A percentile compares a stretch with the other conserved stretches of the same genome.
Evolutionary conservation across 2,329 filamentous ascomycete species (phyloP).

Genomic region (Aspergillus sp.): DNA sequence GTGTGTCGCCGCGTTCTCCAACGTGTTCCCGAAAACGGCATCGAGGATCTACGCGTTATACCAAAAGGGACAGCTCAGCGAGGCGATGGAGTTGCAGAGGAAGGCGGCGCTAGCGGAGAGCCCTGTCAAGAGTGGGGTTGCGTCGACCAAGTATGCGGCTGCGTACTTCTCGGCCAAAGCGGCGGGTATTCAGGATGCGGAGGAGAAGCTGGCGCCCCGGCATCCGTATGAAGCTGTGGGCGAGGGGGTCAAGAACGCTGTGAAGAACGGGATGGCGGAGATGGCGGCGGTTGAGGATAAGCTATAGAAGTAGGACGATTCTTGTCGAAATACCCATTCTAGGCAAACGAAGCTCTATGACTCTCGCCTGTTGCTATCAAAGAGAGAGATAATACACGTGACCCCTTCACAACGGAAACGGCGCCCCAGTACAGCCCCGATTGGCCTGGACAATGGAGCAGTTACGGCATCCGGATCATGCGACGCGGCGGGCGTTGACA

Average conservation of each 20-base stretch:
- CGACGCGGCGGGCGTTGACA: too few relatives aligned
- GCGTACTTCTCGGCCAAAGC: conserved; percentile 49
- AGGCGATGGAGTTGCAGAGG: conserved; percentile 53
- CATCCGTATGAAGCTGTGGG: conserved; percentile 49
- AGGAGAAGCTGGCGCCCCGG: conserved; percentile 49
- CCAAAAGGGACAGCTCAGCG: conserved; percentile 45
- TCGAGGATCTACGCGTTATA: conserved; percentile 54
- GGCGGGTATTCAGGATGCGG: conserved; percentile 52
- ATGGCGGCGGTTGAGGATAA: conserved; percentile 33
- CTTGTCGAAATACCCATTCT: too few relatives aligned
- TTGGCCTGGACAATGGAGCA: too few relatives aligned
- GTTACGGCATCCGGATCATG: too few relatives aligned
- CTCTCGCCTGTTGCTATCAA: too few relatives aligned
- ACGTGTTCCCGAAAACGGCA: conserved; percentile 48
- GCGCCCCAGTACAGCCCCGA: too few relatives aligned
- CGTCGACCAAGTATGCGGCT: conserved; percentile 59
- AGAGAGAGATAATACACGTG: too few relatives aligned
- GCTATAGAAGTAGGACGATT: too few relatives aligned
- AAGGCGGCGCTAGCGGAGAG: conserved; percentile 57
- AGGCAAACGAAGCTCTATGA: too few relatives aligned
- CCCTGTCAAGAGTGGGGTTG: conserved; percentile 57
- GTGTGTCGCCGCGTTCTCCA: conserved; percentile 50
- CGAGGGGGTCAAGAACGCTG: conserved; percentile 36
- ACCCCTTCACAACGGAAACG: too few relatives aligned
- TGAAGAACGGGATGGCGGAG: conserved; percentile 31